These are phyloP conservation scores for Blastocystis sp. DNA, from an alignment of 352 stramenopile species.

Conservation along the genomic window DNA sequence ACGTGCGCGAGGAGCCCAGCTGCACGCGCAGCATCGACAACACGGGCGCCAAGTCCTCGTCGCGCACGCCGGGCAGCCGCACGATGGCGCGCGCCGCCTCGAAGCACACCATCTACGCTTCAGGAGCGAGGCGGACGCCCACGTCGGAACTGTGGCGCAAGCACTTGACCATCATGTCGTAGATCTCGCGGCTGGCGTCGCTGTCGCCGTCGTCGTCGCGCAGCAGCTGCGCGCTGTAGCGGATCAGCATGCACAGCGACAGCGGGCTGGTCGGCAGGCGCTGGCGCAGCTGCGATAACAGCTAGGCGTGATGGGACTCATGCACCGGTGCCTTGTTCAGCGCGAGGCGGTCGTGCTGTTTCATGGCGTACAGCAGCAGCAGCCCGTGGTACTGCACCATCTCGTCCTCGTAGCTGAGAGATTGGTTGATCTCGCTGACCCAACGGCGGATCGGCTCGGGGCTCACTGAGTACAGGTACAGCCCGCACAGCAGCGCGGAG, in stretches of 20 bases:
- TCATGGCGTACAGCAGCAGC: slow-evolving; percentile 95
- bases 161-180: slow-evolving; percentile 88
- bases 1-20: slow-evolving; percentile 88
- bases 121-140: neutral
- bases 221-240: slow-evolving; percentile 88
- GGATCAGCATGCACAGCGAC: slow-evolving; percentile 92
- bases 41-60: slow-evolving; percentile 89
- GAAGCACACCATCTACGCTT: slow-evolving; percentile 93
- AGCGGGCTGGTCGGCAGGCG: slow-evolving; percentile 76
- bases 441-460: slow-evolving; percentile 83
- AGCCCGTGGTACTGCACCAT: slow-evolving; percentile 99
- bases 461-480: slow-evolving; percentile 74
- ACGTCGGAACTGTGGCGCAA: slow-evolving; percentile 87
- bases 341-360: slow-evolving; percentile 92
- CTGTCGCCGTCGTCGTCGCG: slow-evolving; percentile 76
- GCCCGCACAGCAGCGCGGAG: slow-evolving; percentile 90
- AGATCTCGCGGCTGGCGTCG: slow-evolving; percentile 75
- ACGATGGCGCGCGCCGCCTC: slow-evolving; percentile 94
- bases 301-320: slow-evolving; percentile 29
- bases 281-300: slow-evolving; percentile 78
- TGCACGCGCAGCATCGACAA: slow-evolving; percentile 94
- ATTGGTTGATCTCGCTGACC: slow-evolving; percentile 96
- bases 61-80: slow-evolving; percentile 86
- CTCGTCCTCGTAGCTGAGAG: slow-evolving; percentile 84
- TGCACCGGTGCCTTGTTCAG: slow-evolving; percentile 84